Base-by-base conservation (phyloP, 2,329 filamentous ascomycete species). In the Arthrocladium fulminans region DNA sequence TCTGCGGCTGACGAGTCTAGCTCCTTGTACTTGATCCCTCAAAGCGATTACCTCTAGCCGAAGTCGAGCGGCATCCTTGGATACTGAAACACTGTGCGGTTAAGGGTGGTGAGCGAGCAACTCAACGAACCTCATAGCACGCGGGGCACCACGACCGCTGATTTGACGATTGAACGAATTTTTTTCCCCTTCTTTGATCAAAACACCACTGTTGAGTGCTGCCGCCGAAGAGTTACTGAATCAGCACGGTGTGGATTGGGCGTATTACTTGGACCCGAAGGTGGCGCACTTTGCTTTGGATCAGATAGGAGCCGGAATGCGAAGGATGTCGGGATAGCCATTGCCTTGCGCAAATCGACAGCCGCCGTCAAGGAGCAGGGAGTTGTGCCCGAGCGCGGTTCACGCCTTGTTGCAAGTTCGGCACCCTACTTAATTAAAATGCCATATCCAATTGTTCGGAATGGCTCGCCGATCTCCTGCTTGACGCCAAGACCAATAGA, bases 31-130 rank as follows among this genome's bases (percentile, higher is more conserved):
- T 97, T 48, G 88, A 97, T 62, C 92, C 92, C 0, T 88, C 94
- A 61, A 95, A 95, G 74, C 77, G 92, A 56, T 86, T 98, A 59
- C 79, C 88, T 2, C 78, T 98, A 9, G 88, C 95, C 13, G 83
- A 94, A 51, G 84, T 97, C 30, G 83, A 90, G 66, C 76, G 76
- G 45, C 92, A 97, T 65, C 90, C 92, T 15, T 98, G 92, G 92
- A 95, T 98, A 60, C 66, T 96, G 58, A 97, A 96, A 74, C 87
- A 97, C 67, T 97, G 90, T 37, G 29, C 47, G 9, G 53, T 51
- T 10, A 57, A 57, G 35, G 56, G 55, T 27, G 56, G 56, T 19
- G 56, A 57, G 27, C 53, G 55, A 27, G 51, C 48, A 4, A 45
- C 49, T 17, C 51, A 41, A 19, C 8, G 45, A 49, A 23, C 19